phyloP scores from a whole-genome alignment of 2,329 filamentous ascomycete species.

The Fusarium pseudonygamai region DNA sequence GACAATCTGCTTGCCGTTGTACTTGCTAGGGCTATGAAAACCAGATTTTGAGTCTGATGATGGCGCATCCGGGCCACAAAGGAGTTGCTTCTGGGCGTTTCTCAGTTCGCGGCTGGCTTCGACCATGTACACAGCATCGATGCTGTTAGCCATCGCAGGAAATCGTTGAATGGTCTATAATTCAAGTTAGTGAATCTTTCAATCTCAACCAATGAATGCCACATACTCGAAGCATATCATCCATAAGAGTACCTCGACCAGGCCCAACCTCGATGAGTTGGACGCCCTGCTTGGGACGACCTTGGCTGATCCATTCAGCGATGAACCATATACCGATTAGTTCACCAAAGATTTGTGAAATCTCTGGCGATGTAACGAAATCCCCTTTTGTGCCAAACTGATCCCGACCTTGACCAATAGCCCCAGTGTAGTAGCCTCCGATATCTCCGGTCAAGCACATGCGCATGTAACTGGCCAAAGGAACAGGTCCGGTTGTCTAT shows the following conservation, averaged over 20 bases:
- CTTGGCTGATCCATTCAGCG: slow-evolving; percentile 95
- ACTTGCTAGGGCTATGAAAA: slow-evolving; percentile 78
- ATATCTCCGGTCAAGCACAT: slow-evolving; percentile 94
- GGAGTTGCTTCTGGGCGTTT: slow-evolving; percentile 78
- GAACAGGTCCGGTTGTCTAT: slow-evolving; percentile 83
- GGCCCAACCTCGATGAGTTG: slow-evolving; percentile 95
- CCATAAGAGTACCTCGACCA: slow-evolving; percentile 94
- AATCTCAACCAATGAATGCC: not conserved
- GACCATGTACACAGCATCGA: slow-evolving; percentile 92
- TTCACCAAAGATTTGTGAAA: slow-evolving; percentile 97
- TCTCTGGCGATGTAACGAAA: slow-evolving; percentile 97
- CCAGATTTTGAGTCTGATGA: slow-evolving; percentile 78
- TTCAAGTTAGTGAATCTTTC: not conserved
- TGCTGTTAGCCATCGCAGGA: slow-evolving; percentile 76
- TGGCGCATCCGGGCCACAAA: slow-evolving; percentile 76
- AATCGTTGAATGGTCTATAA: slow-evolving; percentile 85
- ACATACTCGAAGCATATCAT: slow-evolving; percentile 88
- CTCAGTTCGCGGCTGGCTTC: slow-evolving; percentile 88
- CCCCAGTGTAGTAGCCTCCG: slow-evolving; percentile 92
- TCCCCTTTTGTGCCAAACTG: slow-evolving; percentile 95
- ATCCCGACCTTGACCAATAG: slow-evolving; percentile 73
- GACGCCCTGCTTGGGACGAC: slow-evolving; percentile 75
- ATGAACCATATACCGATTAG: slow-evolving; percentile 94
- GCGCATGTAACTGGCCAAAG: slow-evolving; percentile 95
- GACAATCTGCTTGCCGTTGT: slow-evolving; percentile 76